Percentiles rank a stretch among this genome's conserved stretches.
These are phyloP conservation scores for Nidula microcarpa DNA, from an alignment of 768 basidiomycete genomes.

Conservation along the genomic window DNA sequence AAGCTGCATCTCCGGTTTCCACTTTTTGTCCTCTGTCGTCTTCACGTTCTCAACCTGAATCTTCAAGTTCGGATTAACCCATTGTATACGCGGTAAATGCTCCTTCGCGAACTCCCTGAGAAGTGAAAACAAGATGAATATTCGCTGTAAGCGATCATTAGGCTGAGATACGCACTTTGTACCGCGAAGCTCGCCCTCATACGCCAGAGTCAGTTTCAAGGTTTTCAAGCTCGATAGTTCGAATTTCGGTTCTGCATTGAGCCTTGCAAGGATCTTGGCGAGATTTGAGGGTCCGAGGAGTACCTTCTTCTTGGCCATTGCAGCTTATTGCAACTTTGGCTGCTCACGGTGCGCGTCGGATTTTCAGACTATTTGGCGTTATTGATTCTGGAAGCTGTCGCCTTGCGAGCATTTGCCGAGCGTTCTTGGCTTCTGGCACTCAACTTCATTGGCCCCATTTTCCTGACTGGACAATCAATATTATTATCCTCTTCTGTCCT, in stretches of 20 bases:
- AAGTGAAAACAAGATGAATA: background rate
- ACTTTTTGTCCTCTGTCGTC: constrained; percentile 14
- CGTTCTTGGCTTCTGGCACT: no score
- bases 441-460: no score
- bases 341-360: background rate
- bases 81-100: constrained; percentile 74
- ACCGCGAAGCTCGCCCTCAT: constrained; percentile 70
- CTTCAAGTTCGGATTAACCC: constrained; percentile 64
- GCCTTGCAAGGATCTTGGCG: constrained; percentile 45
- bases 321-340: background rate
- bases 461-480: no score
- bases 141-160: background rate
- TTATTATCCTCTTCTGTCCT: no score
- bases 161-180: constrained; percentile 44
- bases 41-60: constrained; percentile 54
- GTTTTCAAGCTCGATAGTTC: constrained; percentile 42
- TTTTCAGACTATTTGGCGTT: background rate
- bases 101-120: constrained; percentile 76
- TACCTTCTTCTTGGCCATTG: constrained; percentile 7
- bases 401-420: no score
- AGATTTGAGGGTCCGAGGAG: constrained; percentile 25
- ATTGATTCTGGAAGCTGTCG: no score
- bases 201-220: constrained; percentile 54
- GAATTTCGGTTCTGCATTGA: constrained; percentile 51
- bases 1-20: background rate